Evolutionary conservation across 495 filamentous ascomycete genomes (phyloP), one percentile per base, ranked within the genome.

Genomic region (Penicillium ochrochloron): DNA sequence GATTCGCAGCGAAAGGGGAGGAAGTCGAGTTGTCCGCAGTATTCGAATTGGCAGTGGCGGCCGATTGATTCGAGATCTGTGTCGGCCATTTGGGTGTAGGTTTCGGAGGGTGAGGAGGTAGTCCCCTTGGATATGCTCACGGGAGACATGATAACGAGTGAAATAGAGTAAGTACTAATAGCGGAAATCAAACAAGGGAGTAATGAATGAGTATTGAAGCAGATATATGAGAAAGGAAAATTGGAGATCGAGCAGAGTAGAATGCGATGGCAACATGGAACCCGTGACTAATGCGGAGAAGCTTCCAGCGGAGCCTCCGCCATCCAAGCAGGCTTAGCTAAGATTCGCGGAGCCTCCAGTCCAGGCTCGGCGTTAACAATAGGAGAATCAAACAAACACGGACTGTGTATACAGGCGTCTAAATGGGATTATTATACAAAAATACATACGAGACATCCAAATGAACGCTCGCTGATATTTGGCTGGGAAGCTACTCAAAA

Each of bases 1-100:
- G 89, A 93, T 77, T 95, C 90, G 83, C 95, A 99, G 67, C 87
- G 84, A 80, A 97, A 99, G 42, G 95, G 95, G 12, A 99, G 89
- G 80, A 98, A 98, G 80, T 98, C 96, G 52, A 98, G 91, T 71
- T 91, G 89, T 74, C 93, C 88, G 85, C 95, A 99, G 84, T 92
- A 93, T 66, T 87, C 78, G 79, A 90, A 88, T 77, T 97, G 88
- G 84, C 95, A 99, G 81, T 97, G 93, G 59, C 88, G 86, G 70
- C 95, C 95, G 74, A 98, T 91, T 12, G 92, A 85, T 66, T 89
- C 88, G 41, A 92, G 86, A 78, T 97, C 92, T 71, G 78, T 78
- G 69, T 89, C 83, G 60, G 74, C 75, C 77, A 89, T 88, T 72
- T 80, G 78, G 14, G 82, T 89, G 75, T 80, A 87, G 65, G 75